Percentiles rank a stretch among this genome's conserved stretches.
These are phyloP conservation scores for Clitopilus passeckerianus DNA, from an alignment of 768 basidiomycete genomes.

Conservation along the genomic window DNA sequence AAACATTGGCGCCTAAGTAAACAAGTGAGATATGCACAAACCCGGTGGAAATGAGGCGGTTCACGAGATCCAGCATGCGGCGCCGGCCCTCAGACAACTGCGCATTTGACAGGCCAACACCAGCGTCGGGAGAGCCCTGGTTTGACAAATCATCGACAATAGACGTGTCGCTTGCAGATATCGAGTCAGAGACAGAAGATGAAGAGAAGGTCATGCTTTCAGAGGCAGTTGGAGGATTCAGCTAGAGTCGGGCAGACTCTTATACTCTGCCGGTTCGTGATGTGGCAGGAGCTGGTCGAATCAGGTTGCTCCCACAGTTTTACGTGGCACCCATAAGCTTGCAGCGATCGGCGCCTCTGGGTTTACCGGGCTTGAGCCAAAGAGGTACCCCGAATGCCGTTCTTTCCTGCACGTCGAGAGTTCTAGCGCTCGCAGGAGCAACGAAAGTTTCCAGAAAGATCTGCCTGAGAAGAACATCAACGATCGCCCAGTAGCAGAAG, in stretches of 20 bases:
- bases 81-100: constrained; percentile 35
- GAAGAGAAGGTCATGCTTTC: not conserved
- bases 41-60: constrained; percentile 61
- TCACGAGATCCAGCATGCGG: constrained; percentile 53
- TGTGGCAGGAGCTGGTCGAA: too few relatives aligned
- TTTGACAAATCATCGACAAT: not conserved
- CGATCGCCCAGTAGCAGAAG: too few relatives aligned
- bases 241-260: too few relatives aligned
- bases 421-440: too few relatives aligned
- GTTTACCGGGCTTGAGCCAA: not conserved
- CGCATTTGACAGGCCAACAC: constrained; percentile 51
- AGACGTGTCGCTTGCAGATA: not conserved
- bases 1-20: not conserved
- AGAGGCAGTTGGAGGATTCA: not conserved
- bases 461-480: too few relatives aligned
- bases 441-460: too few relatives aligned
- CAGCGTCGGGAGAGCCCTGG: constrained; percentile 6
- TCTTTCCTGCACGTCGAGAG: too few relatives aligned
- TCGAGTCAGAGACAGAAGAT: constrained; percentile 2
- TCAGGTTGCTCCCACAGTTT: too few relatives aligned
- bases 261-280: too few relatives aligned
- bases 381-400: too few relatives aligned
- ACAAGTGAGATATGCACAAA: constrained; percentile 15
- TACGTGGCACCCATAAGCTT: not conserved
- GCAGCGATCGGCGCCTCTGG: not conserved